phyloP scores from a whole-genome alignment of 768 basidiomycete genomes.

The Amanita muscaria region DNA sequence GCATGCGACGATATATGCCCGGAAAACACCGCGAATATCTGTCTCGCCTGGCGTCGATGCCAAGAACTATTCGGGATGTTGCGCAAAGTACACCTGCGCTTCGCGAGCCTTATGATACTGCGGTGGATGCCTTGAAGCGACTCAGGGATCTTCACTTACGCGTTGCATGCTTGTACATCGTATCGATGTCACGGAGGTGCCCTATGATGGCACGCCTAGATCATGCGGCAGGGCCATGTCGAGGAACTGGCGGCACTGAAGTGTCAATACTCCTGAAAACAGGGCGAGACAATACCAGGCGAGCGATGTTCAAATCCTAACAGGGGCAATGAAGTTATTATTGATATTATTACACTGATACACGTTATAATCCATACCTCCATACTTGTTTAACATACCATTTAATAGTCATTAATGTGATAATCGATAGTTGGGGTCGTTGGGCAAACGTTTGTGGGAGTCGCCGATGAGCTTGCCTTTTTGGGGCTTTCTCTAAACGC shows the following conservation, averaged over 20 bases:
- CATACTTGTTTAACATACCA: neutral
- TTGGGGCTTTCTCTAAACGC: no score
- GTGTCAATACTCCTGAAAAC: constrained; percentile 78
- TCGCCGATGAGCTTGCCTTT: no score
- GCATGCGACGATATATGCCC: constrained; percentile 95
- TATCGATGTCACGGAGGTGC: constrained; percentile 68
- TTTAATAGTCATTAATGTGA: neutral
- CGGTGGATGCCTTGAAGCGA: constrained; percentile 69
- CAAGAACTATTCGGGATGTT: constrained; percentile 54
- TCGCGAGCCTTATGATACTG: constrained; percentile 70
- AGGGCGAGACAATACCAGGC: constrained; percentile 78
- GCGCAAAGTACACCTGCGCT: constrained; percentile 49
- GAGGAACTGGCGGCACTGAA: constrained; percentile 88
- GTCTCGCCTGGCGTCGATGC: constrained; percentile 47
- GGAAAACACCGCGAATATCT: constrained; percentile 84
- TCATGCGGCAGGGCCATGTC: constrained; percentile 40
- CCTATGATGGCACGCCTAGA: constrained; percentile 46
- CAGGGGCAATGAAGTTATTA: neutral
- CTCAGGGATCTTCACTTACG: constrained; percentile 87
- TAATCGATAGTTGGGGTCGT: neutral
- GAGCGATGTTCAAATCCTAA: constrained; percentile 42
- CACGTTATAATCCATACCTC: neutral
- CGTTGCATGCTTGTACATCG: constrained; percentile 80
- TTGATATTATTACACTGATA: neutral
- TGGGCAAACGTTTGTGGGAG: no score